These are phyloP conservation scores for Pleurotus salmoneostramineus DNA, from an alignment of 768 basidiomycete genomes.

Conservation along the genomic window DNA sequence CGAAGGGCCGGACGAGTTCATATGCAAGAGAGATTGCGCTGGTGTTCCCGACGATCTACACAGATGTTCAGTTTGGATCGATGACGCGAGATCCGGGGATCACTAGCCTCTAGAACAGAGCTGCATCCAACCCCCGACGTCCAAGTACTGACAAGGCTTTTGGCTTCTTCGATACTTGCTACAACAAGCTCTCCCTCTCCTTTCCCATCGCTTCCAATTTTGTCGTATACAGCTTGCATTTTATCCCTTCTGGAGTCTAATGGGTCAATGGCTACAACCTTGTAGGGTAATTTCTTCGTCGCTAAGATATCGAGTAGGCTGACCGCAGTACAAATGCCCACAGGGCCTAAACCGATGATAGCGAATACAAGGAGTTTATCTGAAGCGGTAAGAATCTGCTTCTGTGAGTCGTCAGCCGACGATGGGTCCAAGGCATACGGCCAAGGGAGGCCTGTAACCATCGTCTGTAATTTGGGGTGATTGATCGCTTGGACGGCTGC, in stretches of 20 bases:
- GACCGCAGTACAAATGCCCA: constrained; percentile 68
- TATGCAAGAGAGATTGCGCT: constrained; percentile 63
- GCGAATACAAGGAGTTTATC: constrained; percentile 59
- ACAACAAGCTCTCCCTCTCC: constrained; percentile 48
- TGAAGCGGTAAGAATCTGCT: constrained; percentile 31
- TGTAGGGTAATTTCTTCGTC: constrained; percentile 39
- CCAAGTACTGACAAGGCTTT: constrained; percentile 42
- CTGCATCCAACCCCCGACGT: constrained; percentile 60
- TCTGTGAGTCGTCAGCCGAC: constrained; percentile 19
- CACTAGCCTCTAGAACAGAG: constrained; percentile 60
- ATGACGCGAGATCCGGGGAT: background rate
- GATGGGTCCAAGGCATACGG: constrained; percentile 39
- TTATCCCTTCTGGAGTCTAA: constrained; percentile 54
- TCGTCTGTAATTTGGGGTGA: constrained; percentile 66
- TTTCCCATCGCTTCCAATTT: constrained; percentile 39
- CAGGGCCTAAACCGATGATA: constrained; percentile 74
- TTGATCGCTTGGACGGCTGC: constrained; percentile 69
- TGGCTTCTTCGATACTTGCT: constrained; percentile 47
- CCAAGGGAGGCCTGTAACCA: constrained; percentile 57
- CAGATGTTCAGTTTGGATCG: background rate
- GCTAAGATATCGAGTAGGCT: constrained; percentile 60
- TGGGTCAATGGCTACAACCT: constrained; percentile 64
- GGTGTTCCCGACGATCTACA: constrained; percentile 66
- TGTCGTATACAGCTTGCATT: constrained; percentile 51
- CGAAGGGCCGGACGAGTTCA: constrained; percentile 71